Evolutionary conservation across 75 land plant species (phyloP).

Genomic region (Ceratopteris richardii): DNA sequence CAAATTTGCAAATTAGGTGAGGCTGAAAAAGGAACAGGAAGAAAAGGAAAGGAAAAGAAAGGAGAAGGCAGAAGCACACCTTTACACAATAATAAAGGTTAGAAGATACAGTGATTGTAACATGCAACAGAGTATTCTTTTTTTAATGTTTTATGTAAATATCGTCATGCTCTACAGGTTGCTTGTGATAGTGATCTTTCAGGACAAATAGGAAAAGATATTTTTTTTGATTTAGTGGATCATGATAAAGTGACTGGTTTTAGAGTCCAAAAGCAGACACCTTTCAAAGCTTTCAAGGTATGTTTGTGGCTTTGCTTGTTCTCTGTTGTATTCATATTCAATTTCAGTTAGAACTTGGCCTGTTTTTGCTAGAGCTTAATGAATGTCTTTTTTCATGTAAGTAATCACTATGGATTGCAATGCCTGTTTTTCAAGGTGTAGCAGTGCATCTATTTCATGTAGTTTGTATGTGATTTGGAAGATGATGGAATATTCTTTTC

Average conservation of each 20-base stretch:
- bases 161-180: conserved; percentile 19
- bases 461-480: too few relatives aligned
- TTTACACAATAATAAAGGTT: conserved; percentile 77
- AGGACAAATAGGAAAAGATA: conserved; percentile 77
- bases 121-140: not conserved
- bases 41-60: conserved; percentile 68
- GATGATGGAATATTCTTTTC: not conserved
- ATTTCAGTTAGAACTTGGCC: too few relatives aligned
- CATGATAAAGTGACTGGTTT: conserved; percentile 81
- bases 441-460: too few relatives aligned
- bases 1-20: conserved; percentile 27
- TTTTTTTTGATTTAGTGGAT: conserved; percentile 88
- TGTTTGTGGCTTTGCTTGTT: not conserved
- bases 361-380: too few relatives aligned
- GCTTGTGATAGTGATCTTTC: conserved; percentile 69
- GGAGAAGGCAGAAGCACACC: conserved; percentile 79
- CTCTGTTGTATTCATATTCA: not conserved
- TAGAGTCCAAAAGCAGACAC: conserved; percentile 62
- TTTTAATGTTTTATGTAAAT: not conserved
- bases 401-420: not conserved
- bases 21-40: conserved; percentile 79
- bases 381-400: not conserved
- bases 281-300: conserved; percentile 78
- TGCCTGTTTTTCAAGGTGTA: too few relatives aligned
- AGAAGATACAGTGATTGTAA: not conserved